Percentiles rank a stretch among this genome's conserved stretches.
Conservation (phyloP, 2,329 filamentous ascomycete genomes). For the Plenodomus biglobosus region DNA sequence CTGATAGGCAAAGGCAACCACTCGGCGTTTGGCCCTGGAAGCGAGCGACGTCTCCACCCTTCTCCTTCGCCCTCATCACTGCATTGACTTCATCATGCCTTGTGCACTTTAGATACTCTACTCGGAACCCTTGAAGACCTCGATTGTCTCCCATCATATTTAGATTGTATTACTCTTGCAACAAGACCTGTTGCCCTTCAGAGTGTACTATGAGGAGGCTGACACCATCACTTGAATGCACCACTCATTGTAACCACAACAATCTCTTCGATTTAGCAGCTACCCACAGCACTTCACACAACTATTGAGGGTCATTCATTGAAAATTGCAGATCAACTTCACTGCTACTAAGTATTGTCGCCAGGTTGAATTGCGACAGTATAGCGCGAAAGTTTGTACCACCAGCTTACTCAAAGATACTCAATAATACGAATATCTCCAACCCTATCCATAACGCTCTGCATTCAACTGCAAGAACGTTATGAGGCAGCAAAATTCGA, state of each 20-base stretch:
- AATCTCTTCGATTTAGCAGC: not conserved
- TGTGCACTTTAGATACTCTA: no score
- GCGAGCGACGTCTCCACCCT: not conserved
- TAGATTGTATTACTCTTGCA: no score
- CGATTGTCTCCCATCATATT: no score
- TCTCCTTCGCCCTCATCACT: not conserved
- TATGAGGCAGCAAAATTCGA: constrained; percentile 7
- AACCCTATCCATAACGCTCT: constrained; percentile 6
- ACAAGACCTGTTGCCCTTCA: no score
- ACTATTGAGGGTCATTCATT: constrained; percentile 2
- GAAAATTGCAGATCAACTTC: not conserved
- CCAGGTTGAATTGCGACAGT: not conserved
- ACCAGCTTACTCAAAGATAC: constrained; percentile 3
- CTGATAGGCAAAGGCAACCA: not conserved
- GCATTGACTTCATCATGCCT: no score
- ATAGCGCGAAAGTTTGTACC: not conserved
- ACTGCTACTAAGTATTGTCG: not conserved
- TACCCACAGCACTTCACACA: constrained; percentile 7
- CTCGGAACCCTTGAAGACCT: no score
- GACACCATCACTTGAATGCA: no score
- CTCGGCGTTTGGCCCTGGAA: not conserved
- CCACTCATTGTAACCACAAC: no score
- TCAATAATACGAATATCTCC: not conserved
- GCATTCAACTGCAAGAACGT: constrained; percentile 9
- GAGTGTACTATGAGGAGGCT: no score